Conservation (phyloP, 305 asterid genomes). For the Nicotiana rustica region DNA sequence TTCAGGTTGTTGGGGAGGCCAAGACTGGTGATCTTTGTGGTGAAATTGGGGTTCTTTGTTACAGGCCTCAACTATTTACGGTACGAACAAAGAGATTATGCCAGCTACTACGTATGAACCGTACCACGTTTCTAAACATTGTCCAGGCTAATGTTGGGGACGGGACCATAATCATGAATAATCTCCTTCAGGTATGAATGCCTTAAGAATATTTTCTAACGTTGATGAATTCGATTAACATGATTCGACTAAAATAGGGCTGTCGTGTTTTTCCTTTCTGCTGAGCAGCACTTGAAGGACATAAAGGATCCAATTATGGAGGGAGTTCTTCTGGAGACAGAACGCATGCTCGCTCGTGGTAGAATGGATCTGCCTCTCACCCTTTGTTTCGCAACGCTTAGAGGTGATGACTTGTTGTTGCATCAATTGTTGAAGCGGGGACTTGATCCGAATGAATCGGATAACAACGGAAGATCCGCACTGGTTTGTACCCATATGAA, state of each 20-base stretch:
- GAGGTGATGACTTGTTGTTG: constrained; percentile 85
- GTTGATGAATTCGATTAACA: background rate
- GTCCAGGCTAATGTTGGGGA: constrained; percentile 93
- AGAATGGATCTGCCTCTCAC: constrained; percentile 94
- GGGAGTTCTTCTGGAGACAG: constrained; percentile 79
- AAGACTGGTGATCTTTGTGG: constrained; percentile 84
- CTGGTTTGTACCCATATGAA: constrained; percentile 54
- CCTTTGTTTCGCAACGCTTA: constrained; percentile 81
- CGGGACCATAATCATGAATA: constrained; percentile 86
- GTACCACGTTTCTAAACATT: constrained; percentile 81
- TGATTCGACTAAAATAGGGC: background rate
- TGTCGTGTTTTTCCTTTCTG: background rate
- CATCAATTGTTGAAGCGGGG: constrained; percentile 89
- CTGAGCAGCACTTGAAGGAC: constrained; percentile 75
- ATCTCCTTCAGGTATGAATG: constrained; percentile 77
- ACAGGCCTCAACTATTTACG: constrained; percentile 90
- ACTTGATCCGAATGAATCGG: constrained; percentile 87
- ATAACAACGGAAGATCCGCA: constrained; percentile 83
- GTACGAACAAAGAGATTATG: constrained; percentile 83
- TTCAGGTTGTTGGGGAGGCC: constrained; percentile 83
- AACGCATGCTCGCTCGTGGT: constrained; percentile 93
- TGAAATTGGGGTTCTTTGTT: constrained; percentile 93
- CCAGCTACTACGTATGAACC: constrained; percentile 81
- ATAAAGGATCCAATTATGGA: constrained; percentile 86
- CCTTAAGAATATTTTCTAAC: background rate